Evolutionary conservation across 306 rosid genomes (phyloP), one percentile per base, ranked within the genome.

Genomic region (Ormosia emarginata): DNA sequence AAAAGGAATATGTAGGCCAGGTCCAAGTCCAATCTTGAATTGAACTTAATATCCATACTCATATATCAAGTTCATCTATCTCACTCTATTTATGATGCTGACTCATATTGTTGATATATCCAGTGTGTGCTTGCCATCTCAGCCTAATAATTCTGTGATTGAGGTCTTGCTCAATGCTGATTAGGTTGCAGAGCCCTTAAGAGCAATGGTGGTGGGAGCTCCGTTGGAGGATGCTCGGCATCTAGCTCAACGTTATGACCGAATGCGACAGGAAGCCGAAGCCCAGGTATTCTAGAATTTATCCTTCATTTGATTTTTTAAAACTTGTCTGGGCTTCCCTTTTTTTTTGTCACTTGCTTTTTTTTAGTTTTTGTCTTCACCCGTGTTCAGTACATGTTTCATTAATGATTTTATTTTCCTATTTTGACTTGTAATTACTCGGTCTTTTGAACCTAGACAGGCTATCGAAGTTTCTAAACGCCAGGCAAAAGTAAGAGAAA

Each of bases 191-290:
- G 97, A 94, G 87, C 98, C 98, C 73, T 84, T 94, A 71, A 84
- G 97, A 87, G 98, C 98, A 63, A 91, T 94, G 98, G 93, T 94
- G 77, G 84, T 94, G 90, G 98, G 98, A 55, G 89, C 97, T 86
- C 97, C 98, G 41, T 87, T 94, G 83, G 97, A 94, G 80, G 98
- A 94, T 88, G 98, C 98, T 50, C 91, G 98, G 68, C 93, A 94
- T 92, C 98, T 94, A 50, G 97, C 97, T 81, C 98, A 94, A 83
- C 94, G 97, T 62, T 94, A 94, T 59, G 98, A 94, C 67, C 84
- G 97, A 89, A 85, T 94, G 91, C 86, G 98, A 33, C 98, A 94
- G 85, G 98, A 94, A 85, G 91, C 95, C 77, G 98, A 94, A 90
- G 92, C 97, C 75, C 98, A 94, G 97, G 98, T 94, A 85, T 81